Evolutionary conservation across 2,329 filamentous ascomycete species (phyloP).

Genomic region (Neofusicoccum parvum): DNA sequence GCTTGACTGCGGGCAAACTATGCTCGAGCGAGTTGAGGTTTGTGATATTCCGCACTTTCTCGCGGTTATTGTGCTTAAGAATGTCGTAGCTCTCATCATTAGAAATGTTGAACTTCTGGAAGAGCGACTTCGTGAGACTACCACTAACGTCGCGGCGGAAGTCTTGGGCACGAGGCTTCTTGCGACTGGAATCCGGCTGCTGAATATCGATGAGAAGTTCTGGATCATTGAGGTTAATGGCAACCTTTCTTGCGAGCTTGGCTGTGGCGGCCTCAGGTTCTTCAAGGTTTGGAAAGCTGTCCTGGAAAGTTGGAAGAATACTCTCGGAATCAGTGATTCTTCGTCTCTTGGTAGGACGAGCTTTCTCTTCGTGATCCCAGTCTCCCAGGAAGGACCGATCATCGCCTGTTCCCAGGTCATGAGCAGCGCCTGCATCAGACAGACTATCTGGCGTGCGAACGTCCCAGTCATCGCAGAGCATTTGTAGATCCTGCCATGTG

Average conservation of each 20-base stretch:
- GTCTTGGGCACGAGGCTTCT: slow-evolving; percentile 59
- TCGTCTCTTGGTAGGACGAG: slow-evolving; percentile 65
- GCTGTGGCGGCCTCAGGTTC: slow-evolving; percentile 75
- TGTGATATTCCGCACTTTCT: slow-evolving; percentile 86
- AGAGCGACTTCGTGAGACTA: slow-evolving; percentile 71
- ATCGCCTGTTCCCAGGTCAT: slow-evolving; percentile 35
- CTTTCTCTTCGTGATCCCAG: slow-evolving; percentile 34
- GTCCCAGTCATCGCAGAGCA: slow-evolving; percentile 87
- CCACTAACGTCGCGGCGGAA: slow-evolving; percentile 69
- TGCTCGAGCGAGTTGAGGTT: slow-evolving; percentile 93
- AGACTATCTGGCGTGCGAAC: slow-evolving; percentile 47
- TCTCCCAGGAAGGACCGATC: slow-evolving; percentile 28
- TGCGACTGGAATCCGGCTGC: slow-evolving; percentile 64
- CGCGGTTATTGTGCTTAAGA: slow-evolving; percentile 91
- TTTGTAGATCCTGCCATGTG: slow-evolving; percentile 76
- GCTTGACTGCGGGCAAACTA: slow-evolving; percentile 83
- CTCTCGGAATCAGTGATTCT: slow-evolving; percentile 48
- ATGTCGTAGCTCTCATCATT: slow-evolving; percentile 96
- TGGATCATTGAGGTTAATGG: slow-evolving; percentile 85
- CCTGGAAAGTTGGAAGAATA: slow-evolving; percentile 35
- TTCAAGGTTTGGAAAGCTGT: slow-evolving; percentile 71
- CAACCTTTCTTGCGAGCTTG: slow-evolving; percentile 74
- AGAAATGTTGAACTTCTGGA: slow-evolving; percentile 88
- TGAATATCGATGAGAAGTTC: slow-evolving; percentile 80
- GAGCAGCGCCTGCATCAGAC: slow-evolving; percentile 32